Base-by-base conservation (phyloP, 2,329 filamentous ascomycete species). In the Tothia fuscella region DNA sequence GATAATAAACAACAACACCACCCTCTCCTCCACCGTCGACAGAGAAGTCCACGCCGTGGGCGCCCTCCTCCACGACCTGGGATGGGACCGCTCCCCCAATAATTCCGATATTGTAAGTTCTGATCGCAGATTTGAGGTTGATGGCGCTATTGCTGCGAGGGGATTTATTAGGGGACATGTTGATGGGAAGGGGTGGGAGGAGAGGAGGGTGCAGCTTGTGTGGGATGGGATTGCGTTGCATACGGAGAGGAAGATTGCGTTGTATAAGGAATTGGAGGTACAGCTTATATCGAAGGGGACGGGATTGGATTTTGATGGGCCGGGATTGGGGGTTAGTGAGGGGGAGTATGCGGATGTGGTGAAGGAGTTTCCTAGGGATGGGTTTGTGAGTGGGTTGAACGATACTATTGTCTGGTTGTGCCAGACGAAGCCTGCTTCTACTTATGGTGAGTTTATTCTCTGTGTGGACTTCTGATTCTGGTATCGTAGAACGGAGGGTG, bases 171-270 rank as follows among this genome's bases (percentile, higher is more conserved):
- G 30, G 37, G 57, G 40, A 47, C 47, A 14, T 42, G 43, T n/a
- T 12, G 10, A 10, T 2, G 30, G 19, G 17, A 38, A 24, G 4
- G 42, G 48, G 5, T 68, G 64, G 63, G 58, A 65, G 35, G 53
- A 60, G 21, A 56, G 59, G 24, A 55, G 62, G 3, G 46, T 64
- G 3, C 67, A 71, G 51, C 54, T 69, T 5, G 57, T 67, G 12
- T 71, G 66, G 66, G 67, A 71, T 47, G 51, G 61, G 10, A 71
- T 72, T 44, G 67, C 67, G 1, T 54, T 71, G 43, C 65, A 67
- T 49, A 62, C 61, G 0, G 58, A 57, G 4, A 44, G 45, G 0
- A 55, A 46, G n/a, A 61, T 70, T 25, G 56, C 56, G 9, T 46
- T 46, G 6, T 59, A 66, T 50, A 70, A 69, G 48, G 57, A 70